These are phyloP conservation scores for Sclerotinia glacialis DNA, from an alignment of 2,329 filamentous ascomycete genomes.

Conservation along the genomic window DNA sequence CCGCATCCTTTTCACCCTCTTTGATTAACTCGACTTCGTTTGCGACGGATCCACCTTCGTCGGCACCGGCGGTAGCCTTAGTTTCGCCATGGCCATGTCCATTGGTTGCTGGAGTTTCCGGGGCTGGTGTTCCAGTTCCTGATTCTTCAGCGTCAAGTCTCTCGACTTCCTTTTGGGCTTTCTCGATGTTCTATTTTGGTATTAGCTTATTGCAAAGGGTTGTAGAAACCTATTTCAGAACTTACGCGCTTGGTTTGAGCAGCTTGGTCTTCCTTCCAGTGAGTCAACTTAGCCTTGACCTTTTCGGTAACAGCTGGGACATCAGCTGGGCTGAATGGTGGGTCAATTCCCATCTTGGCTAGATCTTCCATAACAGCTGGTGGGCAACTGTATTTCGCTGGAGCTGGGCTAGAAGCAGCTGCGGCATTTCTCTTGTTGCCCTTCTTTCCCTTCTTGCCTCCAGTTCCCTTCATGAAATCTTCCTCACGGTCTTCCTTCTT, in stretches of 20 bases:
- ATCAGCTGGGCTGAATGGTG: constrained; percentile 81
- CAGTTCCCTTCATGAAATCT: constrained; percentile 71
- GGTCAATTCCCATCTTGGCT: constrained; percentile 76
- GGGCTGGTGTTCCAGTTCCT: constrained; percentile 40
- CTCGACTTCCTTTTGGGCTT: constrained; percentile 94
- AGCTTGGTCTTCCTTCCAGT: constrained; percentile 90
- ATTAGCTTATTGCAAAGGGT: constrained; percentile 31
- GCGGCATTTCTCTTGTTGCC: constrained; percentile 65
- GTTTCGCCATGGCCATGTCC: constrained; percentile 52
- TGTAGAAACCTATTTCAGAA: constrained; percentile 6
- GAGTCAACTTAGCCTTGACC: constrained; percentile 83
- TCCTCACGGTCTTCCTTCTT: constrained; percentile 93
- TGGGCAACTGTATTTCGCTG: constrained; percentile 75
- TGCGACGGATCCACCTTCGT: constrained; percentile 34
- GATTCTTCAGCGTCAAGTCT: constrained; percentile 70
- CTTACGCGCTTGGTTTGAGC: constrained; percentile 86
- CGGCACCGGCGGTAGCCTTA: constrained; percentile 38
- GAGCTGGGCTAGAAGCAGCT: constrained; percentile 42
- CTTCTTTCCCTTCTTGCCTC: constrained; percentile 85
- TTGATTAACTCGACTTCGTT: constrained; percentile 41
- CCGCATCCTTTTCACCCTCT: constrained; percentile 56
- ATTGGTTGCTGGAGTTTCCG: constrained; percentile 47
- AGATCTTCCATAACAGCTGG: constrained; percentile 92
- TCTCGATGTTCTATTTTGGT: constrained; percentile 79
- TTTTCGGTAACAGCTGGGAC: constrained; percentile 79